phyloP scores from a whole-genome alignment of 2,329 filamentous ascomycete species.

The Lasiodiplodia gonubiensis region DNA sequence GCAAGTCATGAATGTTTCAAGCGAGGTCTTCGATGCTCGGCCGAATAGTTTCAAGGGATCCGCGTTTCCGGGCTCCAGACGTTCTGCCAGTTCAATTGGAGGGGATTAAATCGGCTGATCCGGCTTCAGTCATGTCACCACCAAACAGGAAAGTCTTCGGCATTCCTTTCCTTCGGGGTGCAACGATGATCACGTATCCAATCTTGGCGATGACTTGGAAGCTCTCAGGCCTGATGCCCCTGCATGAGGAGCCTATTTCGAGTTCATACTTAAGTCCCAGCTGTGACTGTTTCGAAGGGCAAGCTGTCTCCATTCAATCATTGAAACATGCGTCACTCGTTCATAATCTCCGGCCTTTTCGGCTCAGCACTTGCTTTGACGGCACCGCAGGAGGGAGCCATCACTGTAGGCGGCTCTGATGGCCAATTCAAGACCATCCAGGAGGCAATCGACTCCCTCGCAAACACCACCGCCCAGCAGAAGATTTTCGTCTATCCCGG shows the following conservation, averaged over 20 bases:
- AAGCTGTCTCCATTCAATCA: neutral
- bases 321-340: neutral
- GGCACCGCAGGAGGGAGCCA: conserved; percentile 53
- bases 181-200: too few species aligned
- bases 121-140: too few species aligned
- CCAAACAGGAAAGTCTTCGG: too few species aligned
- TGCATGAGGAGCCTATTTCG: neutral
- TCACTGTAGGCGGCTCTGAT: conserved; percentile 46
- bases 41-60: too few species aligned
- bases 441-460: conserved; percentile 60
- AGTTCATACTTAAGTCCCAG: neutral
- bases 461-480: conserved; percentile 52
- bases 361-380: conserved; percentile 39
- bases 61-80: neutral
- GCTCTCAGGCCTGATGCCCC: neutral
- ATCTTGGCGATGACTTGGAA: neutral
- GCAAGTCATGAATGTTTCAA: neutral
- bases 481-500: conserved; percentile 66
- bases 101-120: too few species aligned
- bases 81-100: too few species aligned
- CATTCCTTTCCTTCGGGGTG: too few species aligned
- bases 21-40: neutral
- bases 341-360: neutral
- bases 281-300: neutral
- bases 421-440: conserved; percentile 54